These are phyloP conservation scores for Scheffersomyces segobiensis DNA, from an alignment of 1,139 yeast species.

Conservation along the genomic window DNA sequence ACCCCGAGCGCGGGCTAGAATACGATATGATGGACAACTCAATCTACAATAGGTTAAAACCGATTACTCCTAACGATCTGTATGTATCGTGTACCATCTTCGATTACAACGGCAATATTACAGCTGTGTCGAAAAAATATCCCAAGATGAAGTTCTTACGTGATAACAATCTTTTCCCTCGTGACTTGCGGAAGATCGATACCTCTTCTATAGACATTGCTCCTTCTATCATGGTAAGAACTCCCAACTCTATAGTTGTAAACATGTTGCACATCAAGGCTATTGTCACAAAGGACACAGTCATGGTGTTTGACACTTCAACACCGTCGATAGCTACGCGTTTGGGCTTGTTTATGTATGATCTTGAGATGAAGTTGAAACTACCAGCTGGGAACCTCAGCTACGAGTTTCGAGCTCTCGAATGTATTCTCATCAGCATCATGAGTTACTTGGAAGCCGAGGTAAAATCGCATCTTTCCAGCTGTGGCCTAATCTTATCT, in stretches of 20 bases:
- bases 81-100: conserved; percentile 71
- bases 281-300: conserved; percentile 74
- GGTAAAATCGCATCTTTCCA: conserved; percentile 68
- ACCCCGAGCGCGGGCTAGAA: background rate
- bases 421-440: conserved; percentile 82
- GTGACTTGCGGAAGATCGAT: conserved; percentile 86
- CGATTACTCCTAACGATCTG: conserved; percentile 59
- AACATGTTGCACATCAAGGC: conserved; percentile 87
- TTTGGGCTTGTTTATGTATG: conserved; percentile 82
- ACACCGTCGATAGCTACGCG: conserved; percentile 54
- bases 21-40: background rate
- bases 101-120: conserved; percentile 69
- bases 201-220: conserved; percentile 86
- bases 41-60: conserved; percentile 41
- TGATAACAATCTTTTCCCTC: conserved; percentile 74
- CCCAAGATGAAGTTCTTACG: conserved; percentile 75
- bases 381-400: conserved; percentile 35
- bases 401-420: conserved; percentile 89
- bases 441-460: conserved; percentile 84
- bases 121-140: conserved; percentile 73
- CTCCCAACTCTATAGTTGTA: conserved; percentile 69
- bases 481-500: conserved; percentile 74
- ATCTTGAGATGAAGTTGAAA: conserved; percentile 76
- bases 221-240: conserved; percentile 81
- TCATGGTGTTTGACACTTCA: conserved; percentile 79